Evolutionary conservation across 257 asterid species (phyloP), one percentile per base, ranked within the genome.

Genomic region (Capsicum chinense): DNA sequence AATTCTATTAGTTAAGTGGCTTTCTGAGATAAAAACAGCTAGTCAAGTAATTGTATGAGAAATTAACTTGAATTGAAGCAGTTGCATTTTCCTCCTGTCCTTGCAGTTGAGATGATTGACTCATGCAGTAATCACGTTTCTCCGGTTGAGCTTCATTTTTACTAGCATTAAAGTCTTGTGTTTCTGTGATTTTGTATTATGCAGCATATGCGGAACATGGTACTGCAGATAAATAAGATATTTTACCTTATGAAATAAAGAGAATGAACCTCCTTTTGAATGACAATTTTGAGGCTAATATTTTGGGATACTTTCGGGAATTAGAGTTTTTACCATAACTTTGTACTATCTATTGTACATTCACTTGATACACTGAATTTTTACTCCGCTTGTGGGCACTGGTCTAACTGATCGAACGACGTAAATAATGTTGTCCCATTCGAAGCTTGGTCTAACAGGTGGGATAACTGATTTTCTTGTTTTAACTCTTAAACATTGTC

Each of bases 301-400:
- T 56, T 56, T 56, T 52, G 13, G 60, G 60, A 56, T 56, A 56
- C 60, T 56, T 56, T 56, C n/a, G 0, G 60, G 60, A 56, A 39
- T 69, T 69, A 69, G 54, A 7, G 54, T 69, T 39, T 69, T 69
- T 16, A 69, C 73, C 48, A 39, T 66, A 66, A 35, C 42, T 66
- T 66, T 66, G 48, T 35, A 39, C 44, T 4, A 39, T 39, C 54
- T 39, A 39, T 39, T 39, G 54, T 69, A 39, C 54, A 69, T 8
- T 8, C 33, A 68, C 33, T 15, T 68, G 78, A 68, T 39, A 3
- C 78, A 68, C 39, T 68, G 26, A 68, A 37, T 68, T 68, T 68
- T 68, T 6, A 4, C 78, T 68, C 52, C 5, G 12, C 19, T 37
- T 1, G 6, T 67, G 50, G 50, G 15, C 21, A 11, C 33, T 26